Conservation (phyloP, 108 stramenopile genomes). For the Cyclotella baltica region DNA sequence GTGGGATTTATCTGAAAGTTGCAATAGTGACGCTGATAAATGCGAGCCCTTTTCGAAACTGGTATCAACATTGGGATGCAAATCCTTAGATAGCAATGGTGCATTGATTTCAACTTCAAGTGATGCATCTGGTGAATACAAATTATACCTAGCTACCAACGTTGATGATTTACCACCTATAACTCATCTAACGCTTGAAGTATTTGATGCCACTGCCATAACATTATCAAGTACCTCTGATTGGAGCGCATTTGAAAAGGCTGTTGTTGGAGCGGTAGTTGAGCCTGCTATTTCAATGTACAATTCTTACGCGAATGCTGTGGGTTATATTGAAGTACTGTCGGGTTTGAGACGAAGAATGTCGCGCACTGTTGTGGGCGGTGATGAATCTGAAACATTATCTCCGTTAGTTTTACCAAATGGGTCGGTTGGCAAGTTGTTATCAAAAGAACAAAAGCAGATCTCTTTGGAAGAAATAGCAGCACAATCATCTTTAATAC, state of each 20-base stretch:
- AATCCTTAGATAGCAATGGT: conserved; percentile 26
- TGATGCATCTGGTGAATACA: conserved; percentile 10
- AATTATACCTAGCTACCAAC: conserved; percentile 60
- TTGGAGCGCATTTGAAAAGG: conserved; percentile 67
- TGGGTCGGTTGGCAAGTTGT: conserved; percentile 4
- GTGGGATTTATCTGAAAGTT: conserved; percentile 29
- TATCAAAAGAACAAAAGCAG: not conserved
- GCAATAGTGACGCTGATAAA: not conserved
- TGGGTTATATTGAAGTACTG: conserved; percentile 83
- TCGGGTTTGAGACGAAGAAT: conserved; percentile 71
- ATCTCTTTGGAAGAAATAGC: conserved; percentile 51
- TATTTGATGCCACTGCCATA: conserved; percentile 83
- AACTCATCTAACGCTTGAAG: conserved; percentile 69
- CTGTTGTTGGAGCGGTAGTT: conserved; percentile 61
- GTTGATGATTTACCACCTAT: conserved; percentile 78
- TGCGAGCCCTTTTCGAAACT: conserved; percentile 37
- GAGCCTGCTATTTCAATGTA: conserved; percentile 72
- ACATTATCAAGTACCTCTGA: conserved; percentile 62
- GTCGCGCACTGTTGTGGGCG: conserved; percentile 41
- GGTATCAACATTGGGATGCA: conserved; percentile 35
- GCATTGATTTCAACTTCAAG: conserved; percentile 4
- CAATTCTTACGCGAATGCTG: conserved; percentile 72
- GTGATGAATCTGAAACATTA: conserved; percentile 13
- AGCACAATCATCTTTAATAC: conserved; percentile 68
- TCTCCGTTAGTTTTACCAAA: conserved; percentile 43